phyloP scores from a whole-genome alignment of 2,329 filamentous ascomycete species.

The Tricladium varicosporioides region DNA sequence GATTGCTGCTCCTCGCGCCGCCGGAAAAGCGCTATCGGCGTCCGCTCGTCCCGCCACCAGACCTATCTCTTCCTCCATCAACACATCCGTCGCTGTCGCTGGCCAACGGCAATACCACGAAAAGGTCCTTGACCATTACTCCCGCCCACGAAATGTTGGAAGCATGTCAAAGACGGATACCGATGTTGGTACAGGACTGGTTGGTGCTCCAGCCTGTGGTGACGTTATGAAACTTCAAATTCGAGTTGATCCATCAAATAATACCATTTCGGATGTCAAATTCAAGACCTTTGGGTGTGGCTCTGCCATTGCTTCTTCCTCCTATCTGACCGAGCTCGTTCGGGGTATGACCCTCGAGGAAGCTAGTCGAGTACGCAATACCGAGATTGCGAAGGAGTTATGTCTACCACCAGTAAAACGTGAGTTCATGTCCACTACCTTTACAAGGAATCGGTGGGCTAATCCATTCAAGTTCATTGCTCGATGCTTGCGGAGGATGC shows the following conservation, averaged over 20 bases:
- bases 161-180: constrained; percentile 75
- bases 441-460: constrained; percentile 26
- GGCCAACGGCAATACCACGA: constrained; percentile 35
- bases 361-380: constrained; percentile 89
- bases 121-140: constrained; percentile 75
- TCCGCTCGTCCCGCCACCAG: constrained; percentile 24
- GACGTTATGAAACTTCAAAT: constrained; percentile 96
- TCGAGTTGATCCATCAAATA: constrained; percentile 81
- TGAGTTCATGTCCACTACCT: constrained; percentile 46
- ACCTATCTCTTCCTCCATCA: constrained; percentile 22
- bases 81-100: constrained; percentile 24
- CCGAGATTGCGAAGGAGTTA: constrained; percentile 95
- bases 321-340: constrained; percentile 92
- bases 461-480: constrained; percentile 66
- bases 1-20: constrained; percentile 28
- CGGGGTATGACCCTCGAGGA: constrained; percentile 96
- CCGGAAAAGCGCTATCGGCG: constrained; percentile 30
- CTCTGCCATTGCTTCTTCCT: constrained; percentile 89
- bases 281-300: constrained; percentile 99
- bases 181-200: constrained; percentile 87
- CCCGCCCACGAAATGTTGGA: constrained; percentile 74
- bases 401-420: constrained; percentile 85
- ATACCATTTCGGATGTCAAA: constrained; percentile 90
- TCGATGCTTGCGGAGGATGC: constrained; percentile 91
- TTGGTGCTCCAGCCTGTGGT: constrained; percentile 85